Percentiles rank a stretch among this genome's conserved stretches.
phyloP scores from a whole-genome alignment of 2,329 filamentous ascomycete species.

The Cladophialophora bantiana region DNA sequence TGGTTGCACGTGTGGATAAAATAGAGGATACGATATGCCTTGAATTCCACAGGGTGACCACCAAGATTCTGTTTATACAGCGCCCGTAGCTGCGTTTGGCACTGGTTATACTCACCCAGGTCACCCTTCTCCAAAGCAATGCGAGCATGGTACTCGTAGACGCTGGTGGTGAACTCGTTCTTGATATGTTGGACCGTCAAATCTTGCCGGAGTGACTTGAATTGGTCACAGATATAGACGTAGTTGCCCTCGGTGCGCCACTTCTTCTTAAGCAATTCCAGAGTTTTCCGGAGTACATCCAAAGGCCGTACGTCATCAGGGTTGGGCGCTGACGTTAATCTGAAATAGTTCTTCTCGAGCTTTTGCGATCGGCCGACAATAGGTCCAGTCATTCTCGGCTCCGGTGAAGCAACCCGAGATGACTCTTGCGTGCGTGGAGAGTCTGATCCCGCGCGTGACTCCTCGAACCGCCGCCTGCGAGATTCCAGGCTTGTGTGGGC shows the following conservation, averaged over 20 bases:
- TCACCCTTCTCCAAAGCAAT: slow-evolving; percentile 98
- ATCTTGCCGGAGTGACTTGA: slow-evolving; percentile 98
- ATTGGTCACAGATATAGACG: slow-evolving; percentile 97
- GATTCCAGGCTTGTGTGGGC: slow-evolving; percentile 85
- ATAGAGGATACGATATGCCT: slow-evolving; percentile 99
- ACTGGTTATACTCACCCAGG: slow-evolving; percentile 99
- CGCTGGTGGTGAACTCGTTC: slow-evolving; percentile 93
- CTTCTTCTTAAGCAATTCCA: slow-evolving; percentile 90
- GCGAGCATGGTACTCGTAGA: slow-evolving; percentile 96
- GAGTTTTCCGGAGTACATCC: slow-evolving; percentile 76
- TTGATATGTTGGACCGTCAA: slow-evolving; percentile 97
- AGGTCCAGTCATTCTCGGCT: slow-evolving; percentile 63
- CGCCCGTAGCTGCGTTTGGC: slow-evolving; percentile 94
- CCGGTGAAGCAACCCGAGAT: slow-evolving; percentile 55
- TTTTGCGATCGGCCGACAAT: slow-evolving; percentile 83
- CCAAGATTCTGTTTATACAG: slow-evolving; percentile 87
- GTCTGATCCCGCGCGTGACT: slow-evolving; percentile 52
- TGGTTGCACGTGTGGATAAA: slow-evolving; percentile 99
- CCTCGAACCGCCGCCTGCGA: slow-evolving; percentile 85
- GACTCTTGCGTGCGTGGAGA: slow-evolving; percentile 48
- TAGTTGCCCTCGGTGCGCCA: slow-evolving; percentile 96
- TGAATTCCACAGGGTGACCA: slow-evolving; percentile 93
- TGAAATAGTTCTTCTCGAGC: slow-evolving; percentile 93
- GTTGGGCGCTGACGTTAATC: slow-evolving; percentile 87
- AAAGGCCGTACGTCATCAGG: slow-evolving; percentile 88